Conservation (phyloP, 2,329 filamentous ascomycete genomes). For the Curvularia verruculosa region DNA sequence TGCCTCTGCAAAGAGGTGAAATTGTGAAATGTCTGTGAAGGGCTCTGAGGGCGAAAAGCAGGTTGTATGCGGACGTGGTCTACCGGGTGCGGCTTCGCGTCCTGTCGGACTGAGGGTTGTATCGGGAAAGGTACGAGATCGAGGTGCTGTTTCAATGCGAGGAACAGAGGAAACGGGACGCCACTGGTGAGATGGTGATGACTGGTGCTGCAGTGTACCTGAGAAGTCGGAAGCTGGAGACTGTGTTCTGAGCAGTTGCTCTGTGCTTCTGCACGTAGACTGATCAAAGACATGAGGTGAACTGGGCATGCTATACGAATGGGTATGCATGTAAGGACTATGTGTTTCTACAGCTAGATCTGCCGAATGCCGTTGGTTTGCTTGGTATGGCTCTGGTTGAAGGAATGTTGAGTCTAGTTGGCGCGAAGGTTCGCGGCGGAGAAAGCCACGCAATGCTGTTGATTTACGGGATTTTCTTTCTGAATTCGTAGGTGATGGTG, state of each 20-base stretch:
- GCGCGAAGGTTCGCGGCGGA: conserved; percentile 33
- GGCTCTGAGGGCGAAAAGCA: conserved; percentile 45
- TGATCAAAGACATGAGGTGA: conserved; percentile 35
- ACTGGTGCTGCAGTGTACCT: conserved; percentile 22
- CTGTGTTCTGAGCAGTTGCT: conserved; percentile 25
- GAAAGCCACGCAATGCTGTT: conserved; percentile 32
- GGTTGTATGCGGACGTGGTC: conserved; percentile 39
- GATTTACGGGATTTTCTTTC: conserved; percentile 35
- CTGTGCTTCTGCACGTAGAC: conserved; percentile 14
- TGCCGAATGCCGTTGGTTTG: conserved; percentile 25
- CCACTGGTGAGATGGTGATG: conserved; percentile 10
- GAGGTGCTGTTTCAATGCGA: conserved; percentile 33
- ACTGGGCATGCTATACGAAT: conserved; percentile 46
- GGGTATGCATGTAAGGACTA: conserved; percentile 25
- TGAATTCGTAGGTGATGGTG: conserved; percentile 31
- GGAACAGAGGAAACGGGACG: conserved; percentile 27
- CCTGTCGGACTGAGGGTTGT: conserved; percentile 24
- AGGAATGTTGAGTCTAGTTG: conserved; percentile 32
- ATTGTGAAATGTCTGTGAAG: conserved; percentile 45
- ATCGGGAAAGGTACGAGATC: conserved; percentile 40
- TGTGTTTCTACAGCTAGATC: conserved; percentile 31
- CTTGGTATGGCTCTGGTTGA: conserved; percentile 27
- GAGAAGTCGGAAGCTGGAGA: conserved; percentile 31
- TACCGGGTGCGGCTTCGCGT: conserved; percentile 24
- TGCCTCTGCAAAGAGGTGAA: conserved; percentile 50